A percentile compares a stretch with the other conserved stretches of the same genome.
These are phyloP conservation scores for Saccharomyces hybrid DNA, from an alignment of 1,139 yeast species.

Conservation along the genomic window DNA sequence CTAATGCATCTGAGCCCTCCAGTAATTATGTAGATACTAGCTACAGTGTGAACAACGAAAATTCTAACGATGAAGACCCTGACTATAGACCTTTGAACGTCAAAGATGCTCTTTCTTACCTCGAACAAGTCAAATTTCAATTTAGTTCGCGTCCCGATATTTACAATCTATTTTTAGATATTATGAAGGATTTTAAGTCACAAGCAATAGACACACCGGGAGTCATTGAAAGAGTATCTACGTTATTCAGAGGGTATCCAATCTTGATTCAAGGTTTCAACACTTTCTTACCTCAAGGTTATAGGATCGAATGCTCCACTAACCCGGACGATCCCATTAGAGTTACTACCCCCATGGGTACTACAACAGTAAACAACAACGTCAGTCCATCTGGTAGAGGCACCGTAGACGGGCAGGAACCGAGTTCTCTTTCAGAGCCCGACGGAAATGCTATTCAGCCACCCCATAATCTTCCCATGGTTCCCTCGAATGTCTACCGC, in stretches of 20 bases:
- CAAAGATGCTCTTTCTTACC: conserved; percentile 88
- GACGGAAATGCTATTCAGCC: background rate
- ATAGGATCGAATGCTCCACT: conserved; percentile 82
- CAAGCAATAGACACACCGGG: conserved; percentile 98
- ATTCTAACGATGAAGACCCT: conserved; percentile 10
- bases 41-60: background rate
- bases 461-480: conserved; percentile 11
- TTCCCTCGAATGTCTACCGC: background rate
- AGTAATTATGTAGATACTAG: conserved; percentile 10
- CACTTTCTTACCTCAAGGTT: conserved; percentile 95
- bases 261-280: conserved; percentile 92
- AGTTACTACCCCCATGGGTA: conserved; percentile 93
- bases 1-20: conserved; percentile 12
- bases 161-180: conserved; percentile 90
- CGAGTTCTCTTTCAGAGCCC: background rate
- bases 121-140: conserved; percentile 92
- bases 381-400: background rate
- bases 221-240: conserved; percentile 89
- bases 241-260: conserved; percentile 87
- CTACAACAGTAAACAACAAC: conserved; percentile 38
- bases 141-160: conserved; percentile 91
- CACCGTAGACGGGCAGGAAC: background rate
- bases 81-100: conserved; percentile 85
- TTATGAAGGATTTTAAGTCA: conserved; percentile 96
- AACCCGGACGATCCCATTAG: conserved; percentile 90